These are phyloP conservation scores for Moricandia moricandioides DNA, from an alignment of 345 rosid genomes.

Conservation along the genomic window DNA sequence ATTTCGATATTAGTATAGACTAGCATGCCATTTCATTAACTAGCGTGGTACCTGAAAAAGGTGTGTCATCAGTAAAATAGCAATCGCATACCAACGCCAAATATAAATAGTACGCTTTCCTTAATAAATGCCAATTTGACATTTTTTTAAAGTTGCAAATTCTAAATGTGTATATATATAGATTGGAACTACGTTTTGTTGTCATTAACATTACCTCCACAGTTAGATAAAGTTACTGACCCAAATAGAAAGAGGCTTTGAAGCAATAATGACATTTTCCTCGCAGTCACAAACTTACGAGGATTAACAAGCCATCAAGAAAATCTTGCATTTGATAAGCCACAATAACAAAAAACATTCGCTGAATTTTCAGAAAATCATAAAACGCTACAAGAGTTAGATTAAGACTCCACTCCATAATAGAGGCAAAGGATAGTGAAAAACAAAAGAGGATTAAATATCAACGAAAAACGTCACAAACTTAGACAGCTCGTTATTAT, in stretches of 20 bases:
- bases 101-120: not conserved
- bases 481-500: conserved; percentile 13
- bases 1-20: not conserved
- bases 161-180: not conserved
- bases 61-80: no score
- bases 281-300: not conserved
- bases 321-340: conserved; percentile 15
- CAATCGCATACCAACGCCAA: not conserved
- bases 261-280: not conserved
- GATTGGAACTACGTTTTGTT: not conserved
- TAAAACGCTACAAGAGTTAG: not conserved
- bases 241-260: not conserved
- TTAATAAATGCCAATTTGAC: no score
- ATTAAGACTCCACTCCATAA: conserved; percentile 10
- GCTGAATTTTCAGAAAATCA: conserved; percentile 12
- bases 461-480: not conserved
- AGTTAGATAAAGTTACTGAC: not conserved
- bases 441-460: not conserved
- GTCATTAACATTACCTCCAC: not conserved
- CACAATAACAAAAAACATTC: conserved; percentile 6
- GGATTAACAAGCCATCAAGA: not conserved
- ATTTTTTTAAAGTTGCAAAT: not conserved
- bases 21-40: not conserved
- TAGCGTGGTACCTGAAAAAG: not conserved
- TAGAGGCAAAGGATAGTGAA: conserved; percentile 1